Evolutionary conservation across 2,329 filamentous ascomycete species (phyloP), one percentile per base, ranked within the genome.

Genomic region (Cadophora gregata): DNA sequence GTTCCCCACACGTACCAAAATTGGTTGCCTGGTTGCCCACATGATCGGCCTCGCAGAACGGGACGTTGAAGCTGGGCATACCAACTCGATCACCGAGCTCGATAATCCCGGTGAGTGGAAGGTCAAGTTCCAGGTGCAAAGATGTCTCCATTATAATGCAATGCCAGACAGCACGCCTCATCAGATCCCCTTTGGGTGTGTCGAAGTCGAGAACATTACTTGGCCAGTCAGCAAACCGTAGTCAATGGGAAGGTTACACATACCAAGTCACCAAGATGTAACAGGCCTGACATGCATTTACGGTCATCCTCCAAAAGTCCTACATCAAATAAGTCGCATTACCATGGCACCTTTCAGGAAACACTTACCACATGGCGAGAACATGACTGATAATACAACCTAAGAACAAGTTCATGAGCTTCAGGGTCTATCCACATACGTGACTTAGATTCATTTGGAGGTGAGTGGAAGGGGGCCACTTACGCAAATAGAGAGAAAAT

Each of bases 281-380:
- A 69, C 85, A 88, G 19, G 86, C 83, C 71, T 84, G 78, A 0
- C 86, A 88, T 4, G 87, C 86, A 21, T 80, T 81, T 3, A 82
- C 82, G 6, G 81, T 82, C 77, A 85, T 83, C 62, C 85, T 82
- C 86, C 87, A 89, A 69, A 86, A 88, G 67, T 88, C 86, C 83
- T 88, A 65, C 45, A 42, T 24, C 19, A 2, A 59, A 63, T 75
- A 14, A 73, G 70, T 64, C 33, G 21, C 1, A n/a, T 25, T 33
- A 14, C 9, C 62, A 27, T 9, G 50, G 9, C n/a, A 31, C 21
- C 53, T 9, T 47, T 48, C 16, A 31, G 66, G n/a, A 51, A 25
- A 16, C 47, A 76, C 80, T 68, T 77, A 86, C 85, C 71, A 83
- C 75, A 66, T 85, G 82, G 67, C 81, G 79, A 45, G 80, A 85